Percentiles rank a stretch among this genome's conserved stretches.
phyloP scores from a whole-genome alignment of 2,329 filamentous ascomycete species.

The Apiospora rasikravindrae region DNA sequence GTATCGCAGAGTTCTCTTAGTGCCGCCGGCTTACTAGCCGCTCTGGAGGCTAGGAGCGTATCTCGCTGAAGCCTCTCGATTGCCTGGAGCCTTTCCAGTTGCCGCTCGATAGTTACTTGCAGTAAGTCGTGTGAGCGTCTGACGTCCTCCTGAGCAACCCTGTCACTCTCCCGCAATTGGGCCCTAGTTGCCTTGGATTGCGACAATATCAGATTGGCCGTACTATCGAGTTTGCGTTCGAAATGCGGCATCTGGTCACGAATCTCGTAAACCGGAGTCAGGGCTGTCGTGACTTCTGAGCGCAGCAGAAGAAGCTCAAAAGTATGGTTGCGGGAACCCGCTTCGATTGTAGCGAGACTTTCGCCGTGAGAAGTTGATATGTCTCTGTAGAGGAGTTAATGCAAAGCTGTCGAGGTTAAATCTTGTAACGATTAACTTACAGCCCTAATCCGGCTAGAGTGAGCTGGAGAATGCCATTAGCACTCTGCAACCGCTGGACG shows the following conservation, averaged over 20 bases:
- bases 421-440: not conserved
- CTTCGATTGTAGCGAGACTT: constrained; percentile 12
- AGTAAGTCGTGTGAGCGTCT: constrained; percentile 14
- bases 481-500: constrained; percentile 18
- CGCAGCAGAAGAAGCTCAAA: constrained; percentile 16
- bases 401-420: not conserved
- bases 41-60: not conserved
- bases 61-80: not conserved
- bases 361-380: not conserved
- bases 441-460: constrained; percentile 14
- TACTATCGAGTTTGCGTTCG: constrained; percentile 9
- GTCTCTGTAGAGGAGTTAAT: constrained; percentile 12
- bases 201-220: not conserved
- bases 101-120: not conserved
- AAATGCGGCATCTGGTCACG: constrained; percentile 14
- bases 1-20: constrained; percentile 19
- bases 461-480: constrained; percentile 17
- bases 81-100: not conserved
- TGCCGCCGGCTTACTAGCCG: constrained; percentile 3
- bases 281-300: constrained; percentile 12
- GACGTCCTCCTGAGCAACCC: not conserved
- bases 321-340: constrained; percentile 5
- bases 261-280: not conserved
- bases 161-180: constrained; percentile 17
- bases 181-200: not conserved